Evolutionary conservation across 495 filamentous ascomycete genomes (phyloP), one percentile per base, ranked within the genome.

Genomic region (Recurvomyces mirabilis): DNA sequence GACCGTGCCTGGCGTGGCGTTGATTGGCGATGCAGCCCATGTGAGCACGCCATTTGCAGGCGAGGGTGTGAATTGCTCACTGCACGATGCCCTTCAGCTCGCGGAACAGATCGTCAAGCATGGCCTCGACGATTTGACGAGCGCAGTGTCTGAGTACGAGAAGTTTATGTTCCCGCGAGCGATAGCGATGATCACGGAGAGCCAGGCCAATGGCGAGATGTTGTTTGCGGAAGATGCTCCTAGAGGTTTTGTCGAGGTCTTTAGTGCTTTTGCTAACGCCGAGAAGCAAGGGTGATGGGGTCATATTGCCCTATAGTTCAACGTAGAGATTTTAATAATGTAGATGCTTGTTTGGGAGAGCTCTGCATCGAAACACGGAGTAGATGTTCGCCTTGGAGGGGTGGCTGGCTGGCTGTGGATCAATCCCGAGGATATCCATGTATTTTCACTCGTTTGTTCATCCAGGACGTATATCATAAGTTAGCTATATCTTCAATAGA

Each of bases 11-110:
- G 67, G 68, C 4, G 58, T 71, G 4, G 74, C 76, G 3, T 53
- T 81, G 11, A 60, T 78, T 28, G 77, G 77, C 5, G 76, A 80
- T 58, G 72, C 77, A 4, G 77, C 77, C 10, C 74, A 81, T 49
- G 48, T 79, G 4, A 75, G 36, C 29, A 17, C 12, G 3, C 18
- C 29, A 9, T n/a, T n/a, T n/a, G 19, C 14, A 7, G 43, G 43
- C 17, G 43, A 46, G 19, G 43, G 43, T 17, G 43, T 39, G 25
- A 46, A 46, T 18, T 12, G 18, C 13, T 33, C 43, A 6, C 5
- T 46, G 32, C 15, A n/a, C 17, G 43, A 46, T 28, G 24, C 21
- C 21, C 20, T 38, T 5, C 20, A 41, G 18, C 34, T 46, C 11
- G 43, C 43, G 12, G 9, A 24, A 15, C 21, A 22, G 14, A 46